A percentile compares a stretch with the other conserved stretches of the same genome.
Conservation (phyloP, 169 alveolate genomes). For the Plasmodium knowlesi region DNA sequence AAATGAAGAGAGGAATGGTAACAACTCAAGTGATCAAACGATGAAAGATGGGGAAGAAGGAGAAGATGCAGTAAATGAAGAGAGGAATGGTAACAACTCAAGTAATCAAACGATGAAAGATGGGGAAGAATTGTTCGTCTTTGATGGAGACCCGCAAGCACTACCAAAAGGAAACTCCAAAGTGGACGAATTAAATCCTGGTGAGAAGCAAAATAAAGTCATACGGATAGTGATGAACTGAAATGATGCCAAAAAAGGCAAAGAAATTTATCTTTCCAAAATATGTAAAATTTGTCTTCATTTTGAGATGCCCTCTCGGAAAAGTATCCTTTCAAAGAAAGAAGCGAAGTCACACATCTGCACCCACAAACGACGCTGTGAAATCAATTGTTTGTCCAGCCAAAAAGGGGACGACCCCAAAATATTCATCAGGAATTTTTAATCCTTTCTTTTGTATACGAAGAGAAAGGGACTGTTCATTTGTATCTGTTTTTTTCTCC, state of each 20-base stretch:
- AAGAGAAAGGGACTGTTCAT: neutral
- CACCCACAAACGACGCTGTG: constrained; percentile 29
- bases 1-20: neutral
- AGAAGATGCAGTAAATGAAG: neutral
- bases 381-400: constrained; percentile 76
- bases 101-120: neutral
- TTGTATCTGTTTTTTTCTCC: constrained; percentile 35
- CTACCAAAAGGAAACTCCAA: neutral
- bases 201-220: constrained; percentile 2
- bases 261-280: neutral
- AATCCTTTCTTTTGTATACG: constrained; percentile 17
- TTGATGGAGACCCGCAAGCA: neutral
- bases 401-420: constrained; percentile 82
- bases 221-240: constrained; percentile 9
- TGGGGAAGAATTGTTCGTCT: neutral
- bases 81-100: neutral
- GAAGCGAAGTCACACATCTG: neutral
- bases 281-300: neutral
- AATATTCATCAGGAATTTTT: constrained; percentile 57
- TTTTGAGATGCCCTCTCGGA: neutral
- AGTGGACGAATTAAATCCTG: neutral
- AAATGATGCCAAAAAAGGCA: neutral
- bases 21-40: neutral
- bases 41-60: neutral
- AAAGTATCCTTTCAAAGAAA: neutral